Evolutionary conservation across 73 alveolate genomes (phyloP).

Genomic region (Tetrahymena malaccensis): DNA sequence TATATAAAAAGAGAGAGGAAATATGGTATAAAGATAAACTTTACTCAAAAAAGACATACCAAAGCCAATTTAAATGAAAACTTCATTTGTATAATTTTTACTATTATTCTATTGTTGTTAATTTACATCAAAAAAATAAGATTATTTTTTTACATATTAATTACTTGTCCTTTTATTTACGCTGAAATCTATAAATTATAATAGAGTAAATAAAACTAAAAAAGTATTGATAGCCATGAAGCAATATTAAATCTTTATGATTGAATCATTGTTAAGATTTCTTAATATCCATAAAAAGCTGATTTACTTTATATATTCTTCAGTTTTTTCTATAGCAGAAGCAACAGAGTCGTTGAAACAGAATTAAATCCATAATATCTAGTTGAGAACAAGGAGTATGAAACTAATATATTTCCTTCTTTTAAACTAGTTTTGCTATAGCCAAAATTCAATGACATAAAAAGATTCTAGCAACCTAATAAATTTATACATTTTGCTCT

Average conservation of each 20-base stretch:
- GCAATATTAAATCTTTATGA: not conserved
- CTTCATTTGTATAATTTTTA: too few relatives aligned
- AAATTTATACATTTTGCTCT: not conserved
- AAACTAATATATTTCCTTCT: not conserved
- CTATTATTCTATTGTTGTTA: too few relatives aligned
- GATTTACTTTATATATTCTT: not conserved
- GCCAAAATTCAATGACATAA: not conserved
- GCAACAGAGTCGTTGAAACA: not conserved
- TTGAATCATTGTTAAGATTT: not conserved
- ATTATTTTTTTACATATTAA: too few relatives aligned
- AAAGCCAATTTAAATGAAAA: not conserved
- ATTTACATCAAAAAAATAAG: too few relatives aligned
- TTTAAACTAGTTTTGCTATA: not conserved
- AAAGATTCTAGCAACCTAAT: too few relatives aligned
- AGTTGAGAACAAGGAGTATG: too few relatives aligned
- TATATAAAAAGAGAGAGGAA: not conserved
- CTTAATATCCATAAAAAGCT: not conserved
- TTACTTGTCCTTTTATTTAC: too few relatives aligned
- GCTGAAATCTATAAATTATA: not conserved
- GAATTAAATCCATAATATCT: not conserved
- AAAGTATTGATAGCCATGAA: not conserved
- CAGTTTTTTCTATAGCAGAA: not conserved
- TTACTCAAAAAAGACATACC: not conserved
- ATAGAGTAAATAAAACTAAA: too few relatives aligned
- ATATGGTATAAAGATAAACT: not conserved